Percentiles rank a stretch among this genome's conserved stretches.
Conservation (phyloP, 257 asterid species). For the Knoxia roxburghii region DNA sequence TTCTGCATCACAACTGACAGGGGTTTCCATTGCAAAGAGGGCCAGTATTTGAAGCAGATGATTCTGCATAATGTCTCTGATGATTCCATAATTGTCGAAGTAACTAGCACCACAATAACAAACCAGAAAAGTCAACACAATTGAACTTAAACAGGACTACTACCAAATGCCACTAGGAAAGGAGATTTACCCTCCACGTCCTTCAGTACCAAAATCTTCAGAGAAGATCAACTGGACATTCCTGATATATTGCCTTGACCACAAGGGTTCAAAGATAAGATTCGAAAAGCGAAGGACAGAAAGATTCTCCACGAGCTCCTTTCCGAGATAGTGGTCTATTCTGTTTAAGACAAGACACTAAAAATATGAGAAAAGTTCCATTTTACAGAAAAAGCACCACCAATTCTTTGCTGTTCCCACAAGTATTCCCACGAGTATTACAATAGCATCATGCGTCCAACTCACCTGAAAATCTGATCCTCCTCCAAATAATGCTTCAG, state of each 20-base stretch:
- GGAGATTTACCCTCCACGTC: slow-evolving; percentile 85
- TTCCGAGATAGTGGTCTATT: slow-evolving; percentile 98
- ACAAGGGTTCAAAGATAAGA: slow-evolving; percentile 86
- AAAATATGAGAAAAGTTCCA: background rate
- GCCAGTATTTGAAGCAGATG: slow-evolving; percentile 96
- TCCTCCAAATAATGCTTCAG: slow-evolving; percentile 82
- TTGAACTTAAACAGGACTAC: background rate
- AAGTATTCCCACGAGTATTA: slow-evolving; percentile 5
- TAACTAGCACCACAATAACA: slow-evolving; percentile 44
- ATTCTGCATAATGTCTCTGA: slow-evolving; percentile 97
- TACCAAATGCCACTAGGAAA: slow-evolving; percentile 14
- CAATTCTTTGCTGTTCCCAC: background rate
- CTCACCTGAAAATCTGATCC: slow-evolving; percentile 88
- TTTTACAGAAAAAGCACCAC: background rate
- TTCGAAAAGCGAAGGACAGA: slow-evolving; percentile 94
- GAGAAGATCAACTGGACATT: slow-evolving; percentile 95
- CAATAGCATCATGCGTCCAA: background rate
- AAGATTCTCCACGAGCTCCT: slow-evolving; percentile 96
- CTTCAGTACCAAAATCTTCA: slow-evolving; percentile 98
- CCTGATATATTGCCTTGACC: slow-evolving; percentile 95
- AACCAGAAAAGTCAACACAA: slow-evolving; percentile 11
- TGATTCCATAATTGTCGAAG: slow-evolving; percentile 87
- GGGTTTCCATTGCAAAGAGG: slow-evolving; percentile 98
- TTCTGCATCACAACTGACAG: slow-evolving; percentile 96
- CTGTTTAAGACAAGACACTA: slow-evolving; percentile 30